phyloP scores from a whole-genome alignment of 164 flowering plant species.

The Euptelea pleiosperma region DNA sequence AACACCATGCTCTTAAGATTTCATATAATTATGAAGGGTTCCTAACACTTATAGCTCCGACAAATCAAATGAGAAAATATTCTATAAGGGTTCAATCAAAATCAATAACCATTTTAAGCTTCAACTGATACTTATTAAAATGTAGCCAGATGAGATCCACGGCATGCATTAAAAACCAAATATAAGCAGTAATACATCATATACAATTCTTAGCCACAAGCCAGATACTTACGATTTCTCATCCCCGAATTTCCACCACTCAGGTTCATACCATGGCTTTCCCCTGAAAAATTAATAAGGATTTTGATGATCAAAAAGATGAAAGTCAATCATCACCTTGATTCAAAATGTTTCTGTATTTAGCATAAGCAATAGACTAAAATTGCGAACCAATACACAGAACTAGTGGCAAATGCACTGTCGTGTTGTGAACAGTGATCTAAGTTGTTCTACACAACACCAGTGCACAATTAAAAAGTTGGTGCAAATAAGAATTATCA shows the following conservation, averaged over 20 bases:
- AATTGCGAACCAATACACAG: neutral
- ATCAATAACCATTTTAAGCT: too few species aligned
- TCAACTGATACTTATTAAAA: too few species aligned
- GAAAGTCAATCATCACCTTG: neutral
- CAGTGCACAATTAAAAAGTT: neutral
- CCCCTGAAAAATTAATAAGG: constrained; percentile 56
- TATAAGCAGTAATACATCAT: neutral
- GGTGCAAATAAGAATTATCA: too few species aligned
- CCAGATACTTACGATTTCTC: constrained; percentile 72
- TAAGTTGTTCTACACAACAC: neutral
- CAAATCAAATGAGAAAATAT: too few species aligned
- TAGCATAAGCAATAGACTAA: neutral
- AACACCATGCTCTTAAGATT: too few species aligned
- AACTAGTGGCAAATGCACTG: neutral
- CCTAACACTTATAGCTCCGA: too few species aligned
- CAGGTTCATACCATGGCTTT: constrained; percentile 92
- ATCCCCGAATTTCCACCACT: constrained; percentile 99
- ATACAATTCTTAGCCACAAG: too few species aligned
- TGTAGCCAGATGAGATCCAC: neutral
- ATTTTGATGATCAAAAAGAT: neutral
- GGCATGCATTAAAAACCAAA: neutral
- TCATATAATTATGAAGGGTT: too few species aligned
- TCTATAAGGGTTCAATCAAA: too few species aligned
- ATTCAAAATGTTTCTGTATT: neutral
- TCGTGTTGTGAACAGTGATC: neutral